Evolutionary conservation across 2,329 filamentous ascomycete species (phyloP).

Genomic region (Hypoxylon sp.): DNA sequence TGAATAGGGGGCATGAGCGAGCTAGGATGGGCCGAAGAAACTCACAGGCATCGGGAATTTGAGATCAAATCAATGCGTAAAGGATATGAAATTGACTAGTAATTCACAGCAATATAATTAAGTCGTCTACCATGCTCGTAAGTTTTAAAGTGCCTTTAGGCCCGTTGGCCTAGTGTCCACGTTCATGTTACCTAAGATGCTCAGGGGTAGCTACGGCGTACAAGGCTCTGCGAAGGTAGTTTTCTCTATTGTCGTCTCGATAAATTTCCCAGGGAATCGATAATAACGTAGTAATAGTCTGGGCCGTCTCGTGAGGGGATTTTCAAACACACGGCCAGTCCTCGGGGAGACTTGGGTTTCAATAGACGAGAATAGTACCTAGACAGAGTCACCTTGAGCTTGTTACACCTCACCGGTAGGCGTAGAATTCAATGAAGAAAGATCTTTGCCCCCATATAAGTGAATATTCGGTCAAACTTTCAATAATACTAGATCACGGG

Average conservation of each 20-base stretch:
- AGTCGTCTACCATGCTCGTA: not conserved
- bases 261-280: not conserved
- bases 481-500: not conserved
- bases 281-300: not conserved
- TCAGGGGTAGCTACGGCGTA: not conserved
- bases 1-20: not conserved
- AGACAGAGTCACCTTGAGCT: not conserved
- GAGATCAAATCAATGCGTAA: not conserved
- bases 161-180: not conserved
- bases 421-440: not conserved
- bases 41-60: not conserved
- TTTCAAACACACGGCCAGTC: not conserved
- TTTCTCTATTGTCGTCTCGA: not conserved
- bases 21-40: not conserved
- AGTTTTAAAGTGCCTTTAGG: not conserved
- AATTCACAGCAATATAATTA: not conserved
- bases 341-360: not conserved
- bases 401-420: not conserved
- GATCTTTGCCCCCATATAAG: not conserved
- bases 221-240: not conserved
- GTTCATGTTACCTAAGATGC: not conserved
- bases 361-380: not conserved
- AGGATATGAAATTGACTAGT: not conserved
- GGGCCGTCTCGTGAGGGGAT: not conserved
- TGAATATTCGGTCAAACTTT: not conserved